Evolutionary conservation across 2,329 filamentous ascomycete species (phyloP).

Genomic region (Chaetomium olivaceum): DNA sequence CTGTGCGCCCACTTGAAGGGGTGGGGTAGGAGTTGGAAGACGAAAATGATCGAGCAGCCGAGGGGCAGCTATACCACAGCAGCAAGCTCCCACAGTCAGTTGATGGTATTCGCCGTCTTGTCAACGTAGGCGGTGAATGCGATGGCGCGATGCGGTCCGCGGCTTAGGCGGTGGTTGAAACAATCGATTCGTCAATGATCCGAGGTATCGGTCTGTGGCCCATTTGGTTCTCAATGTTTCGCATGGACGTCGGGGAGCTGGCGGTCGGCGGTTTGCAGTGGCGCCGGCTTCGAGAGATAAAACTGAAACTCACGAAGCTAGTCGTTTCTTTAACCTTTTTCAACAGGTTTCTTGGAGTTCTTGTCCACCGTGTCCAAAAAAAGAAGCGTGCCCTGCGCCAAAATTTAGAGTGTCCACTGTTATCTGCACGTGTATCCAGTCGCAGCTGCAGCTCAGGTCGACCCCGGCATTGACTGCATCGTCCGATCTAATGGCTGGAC

Average conservation of each 20-base stretch:
- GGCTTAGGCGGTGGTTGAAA: conserved; percentile 13
- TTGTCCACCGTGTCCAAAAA: conserved; percentile 28
- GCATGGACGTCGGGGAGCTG: not conserved
- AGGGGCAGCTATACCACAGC: not conserved
- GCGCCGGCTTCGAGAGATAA: not conserved
- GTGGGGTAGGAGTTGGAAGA: conserved; percentile 13
- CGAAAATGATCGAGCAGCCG: not conserved
- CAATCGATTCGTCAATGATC: conserved; percentile 21
- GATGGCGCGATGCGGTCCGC: conserved; percentile 14
- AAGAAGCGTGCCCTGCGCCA: conserved; percentile 20
- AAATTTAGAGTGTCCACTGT: conserved; percentile 25
- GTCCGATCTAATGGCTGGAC: conserved; percentile 16
- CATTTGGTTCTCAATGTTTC: conserved; percentile 12
- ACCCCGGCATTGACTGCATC: conserved; percentile 12
- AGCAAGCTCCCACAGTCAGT: not conserved
- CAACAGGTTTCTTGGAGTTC: not conserved
- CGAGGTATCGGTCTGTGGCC: conserved; percentile 13
- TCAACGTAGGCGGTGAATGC: conserved; percentile 12
- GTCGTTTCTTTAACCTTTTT: conserved; percentile 11
- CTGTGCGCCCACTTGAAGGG: conserved; percentile 21
- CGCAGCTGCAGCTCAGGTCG: conserved; percentile 19
- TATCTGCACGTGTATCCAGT: conserved; percentile 32
- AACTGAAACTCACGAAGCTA: not conserved
- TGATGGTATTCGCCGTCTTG: not conserved
- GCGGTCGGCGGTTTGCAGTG: not conserved